These are phyloP conservation scores for Bacidia rubella DNA, from an alignment of 495 filamentous ascomycete species.

Conservation along the genomic window DNA sequence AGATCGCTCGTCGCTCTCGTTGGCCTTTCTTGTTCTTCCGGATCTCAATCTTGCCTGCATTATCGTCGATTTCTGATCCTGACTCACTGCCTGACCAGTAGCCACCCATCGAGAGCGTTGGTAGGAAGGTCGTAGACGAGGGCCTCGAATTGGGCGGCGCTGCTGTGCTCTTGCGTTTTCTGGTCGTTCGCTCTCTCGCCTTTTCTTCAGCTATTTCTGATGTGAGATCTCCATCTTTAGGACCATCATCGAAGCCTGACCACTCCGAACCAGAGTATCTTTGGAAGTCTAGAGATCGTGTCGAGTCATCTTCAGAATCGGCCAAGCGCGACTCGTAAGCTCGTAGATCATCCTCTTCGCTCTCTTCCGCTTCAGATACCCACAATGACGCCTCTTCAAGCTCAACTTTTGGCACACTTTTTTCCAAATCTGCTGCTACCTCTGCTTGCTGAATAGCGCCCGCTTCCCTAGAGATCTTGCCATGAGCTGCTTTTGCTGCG, in stretches of 20 bases:
- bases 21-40: slow-evolving; percentile 84
- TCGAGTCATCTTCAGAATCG: neutral
- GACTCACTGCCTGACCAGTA: slow-evolving; percentile 85
- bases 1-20: slow-evolving; percentile 66
- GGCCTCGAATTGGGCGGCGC: slow-evolving; percentile 17
- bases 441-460: neutral
- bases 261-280: slow-evolving; percentile 1
- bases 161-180: neutral
- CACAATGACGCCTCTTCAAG: neutral
- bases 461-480: neutral
- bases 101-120: slow-evolving; percentile 69
- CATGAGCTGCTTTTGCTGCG: neutral
- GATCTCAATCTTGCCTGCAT: slow-evolving; percentile 21
- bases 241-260: neutral
- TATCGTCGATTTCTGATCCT: slow-evolving; percentile 34
- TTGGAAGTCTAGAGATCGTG: neutral
- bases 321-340: neutral
- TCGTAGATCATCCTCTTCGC: neutral
- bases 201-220: slow-evolving; percentile 27
- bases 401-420: neutral
- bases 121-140: slow-evolving; percentile 64
- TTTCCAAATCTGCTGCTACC: neutral
- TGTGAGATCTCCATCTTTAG: slow-evolving; percentile 5
- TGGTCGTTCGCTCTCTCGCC: neutral
- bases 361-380: neutral